Base-by-base conservation (phyloP, 2,329 filamentous ascomycete genomes). In the Sordariomycetes sp. region DNA sequence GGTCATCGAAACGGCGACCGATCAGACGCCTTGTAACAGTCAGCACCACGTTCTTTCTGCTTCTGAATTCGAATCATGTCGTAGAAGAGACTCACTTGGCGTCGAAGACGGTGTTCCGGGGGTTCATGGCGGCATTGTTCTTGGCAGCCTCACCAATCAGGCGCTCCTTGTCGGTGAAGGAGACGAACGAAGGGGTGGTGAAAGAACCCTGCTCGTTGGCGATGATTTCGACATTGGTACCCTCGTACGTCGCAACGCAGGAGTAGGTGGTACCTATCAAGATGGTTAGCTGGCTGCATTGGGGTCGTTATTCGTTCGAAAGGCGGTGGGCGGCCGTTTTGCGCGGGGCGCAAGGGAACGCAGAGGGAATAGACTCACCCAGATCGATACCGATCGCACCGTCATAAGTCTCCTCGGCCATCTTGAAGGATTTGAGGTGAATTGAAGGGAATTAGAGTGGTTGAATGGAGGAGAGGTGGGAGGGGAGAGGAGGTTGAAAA, bases 71-170 rank as follows among this genome's bases (percentile, higher is more conserved):
- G 6, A 10, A 8, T 15, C 20, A 32, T 10, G 18, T 12, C 7
- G 5, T 30, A 30, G 7, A 30, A 15, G 26, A 30, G 37, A 69
- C 82, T 70, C 66, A 92, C 87, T 96, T 98, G 79, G 94, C 85
- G 70, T 98, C 92, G 72, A 96, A 98, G 69, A 98, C 77, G 53
- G 92, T 98, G 76, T 96, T 96, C 61, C 68, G 67, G 45, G 92
- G 92, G 85, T 98, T 98, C 86, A 96, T 94, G 58, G 92, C 90
- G 60, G 90, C 92, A 80, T 95, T 88, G 77, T 98, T 98, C 85
- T 96, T 98, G 60, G 92, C 92, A 42, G 92, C 90, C 78, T 96
- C 92, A 75, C 92, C 92, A 59, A 96, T 96, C 70, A 98, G 73
- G 68, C 92, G 88, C 78, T 98, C 92, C 74, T 94, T 86, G 57